Evolutionary conservation across 2,329 filamentous ascomycete genomes (phyloP), one percentile per base, ranked within the genome.

Genomic region (Talaromyces sp.): DNA sequence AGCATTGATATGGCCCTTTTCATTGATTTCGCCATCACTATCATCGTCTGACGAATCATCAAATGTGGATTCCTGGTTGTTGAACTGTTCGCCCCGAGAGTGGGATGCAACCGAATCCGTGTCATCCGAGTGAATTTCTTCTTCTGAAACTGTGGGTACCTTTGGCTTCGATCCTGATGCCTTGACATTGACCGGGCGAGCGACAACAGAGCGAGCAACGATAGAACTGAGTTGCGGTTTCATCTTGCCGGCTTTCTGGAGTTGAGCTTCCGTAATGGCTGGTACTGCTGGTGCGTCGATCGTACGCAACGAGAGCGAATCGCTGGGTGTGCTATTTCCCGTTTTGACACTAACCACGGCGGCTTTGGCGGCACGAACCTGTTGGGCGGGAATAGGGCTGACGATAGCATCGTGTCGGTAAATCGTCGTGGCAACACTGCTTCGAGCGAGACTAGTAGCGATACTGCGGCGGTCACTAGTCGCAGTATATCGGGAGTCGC

Each of bases 271-370:
- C 69, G 92, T 87, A 69, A 95, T 87, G 63, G 81, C 80, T 6
- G 90, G 90, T 5, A 93, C 88, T 0, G 91, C 90, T 2, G 91
- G 91, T 18, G 89, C 82, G 60, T 76, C 72, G 4, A 64, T 25
- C 8, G 68, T 67, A 3, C 71, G 69, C 1, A 72, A 67, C 12
- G 79, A 72, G 2, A 73, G 77, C 63, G 81, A 77, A 1, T 68
- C 64, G 12, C 74, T 74, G 25, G 77, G 75, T 57, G 80, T 83
- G 69, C 80, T 86, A 62, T 81, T 82, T 21, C 83, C 84, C 62
- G 90, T 89, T 76, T 92, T 95, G 67, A 99, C 92, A 70, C 91
- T 96, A 73, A 99, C 92, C 72, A 98, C 88, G 39, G 92, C 93
- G 9, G 95, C 92, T 77, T 95, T 96, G 67, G 90, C 90, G 65